Evolutionary conservation across 345 rosid species (phyloP), one percentile per base, ranked within the genome.

Genomic region (Syzygium aromaticum): DNA sequence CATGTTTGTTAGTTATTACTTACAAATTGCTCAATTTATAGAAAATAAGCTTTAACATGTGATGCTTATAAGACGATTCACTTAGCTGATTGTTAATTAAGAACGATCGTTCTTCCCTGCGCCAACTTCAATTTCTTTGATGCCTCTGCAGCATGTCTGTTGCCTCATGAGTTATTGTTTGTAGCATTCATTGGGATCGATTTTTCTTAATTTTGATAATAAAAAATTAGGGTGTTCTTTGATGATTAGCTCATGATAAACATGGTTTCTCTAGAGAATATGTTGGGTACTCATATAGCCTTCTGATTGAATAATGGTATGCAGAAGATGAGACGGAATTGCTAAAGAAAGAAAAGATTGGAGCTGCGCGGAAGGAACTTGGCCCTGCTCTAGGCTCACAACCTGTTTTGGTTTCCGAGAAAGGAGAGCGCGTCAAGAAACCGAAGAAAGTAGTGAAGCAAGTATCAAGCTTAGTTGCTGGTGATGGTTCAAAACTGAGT

Each of bases 301-400:
- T 33, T 17, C 38, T 12, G 43, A 28, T 84, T 84, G 27, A 83
- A 28, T 16, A 73, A 30, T 83, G 51, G 87, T 84, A 54, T 90
- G 91, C 91, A 97, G 98, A 94, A 88, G 96, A 94, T 54, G 96
- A 95, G 88, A 89, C 85, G 28, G 97, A 92, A 89, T 93, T 88
- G 90, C 91, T 91, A 89, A 94, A 93, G 90, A 96, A 96, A 93
- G 94, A 95, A 87, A 96, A 94, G 90, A 85, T 88, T n/a, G 94
- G 92, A 93, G 89, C 89, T 86, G 89, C 63, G 25, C 89, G 88
- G 63, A 90, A 88, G 88, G 92, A 92, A 86, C 88, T 84, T 63
- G 93, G 91, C 84, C 90, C 93, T 82, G 82, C 91, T 88, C 87
- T 89, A 88, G 91, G 92, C 78, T 87, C 86, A 30, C 94, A 92